A percentile compares a stretch with the other conserved stretches of the same genome.
Evolutionary conservation across 257 asterid genomes (phyloP).

Genomic region (Sherardia arvensis): DNA sequence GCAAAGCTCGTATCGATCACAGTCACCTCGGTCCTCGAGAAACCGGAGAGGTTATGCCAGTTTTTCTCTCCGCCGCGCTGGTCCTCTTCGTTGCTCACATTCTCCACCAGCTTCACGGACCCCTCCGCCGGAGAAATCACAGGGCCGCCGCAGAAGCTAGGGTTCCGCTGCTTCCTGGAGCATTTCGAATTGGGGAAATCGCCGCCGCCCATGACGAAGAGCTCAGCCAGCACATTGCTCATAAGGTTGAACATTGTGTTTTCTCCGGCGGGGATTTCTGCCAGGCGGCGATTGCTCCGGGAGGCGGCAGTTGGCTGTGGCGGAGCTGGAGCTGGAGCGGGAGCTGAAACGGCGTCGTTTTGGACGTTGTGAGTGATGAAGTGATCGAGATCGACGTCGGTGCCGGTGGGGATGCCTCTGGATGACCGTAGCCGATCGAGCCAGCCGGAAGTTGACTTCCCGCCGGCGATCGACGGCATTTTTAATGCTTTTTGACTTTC

Average conservation of each 20-base stretch:
- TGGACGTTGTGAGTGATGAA: constrained; percentile 33
- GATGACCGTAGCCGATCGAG: constrained; percentile 72
- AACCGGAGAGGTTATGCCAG: constrained; percentile 43
- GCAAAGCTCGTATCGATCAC: constrained; percentile 84
- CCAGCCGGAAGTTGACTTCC: constrained; percentile 62
- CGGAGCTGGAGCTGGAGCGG: constrained; percentile 13
- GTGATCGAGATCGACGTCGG: constrained; percentile 43
- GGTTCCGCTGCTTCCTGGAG: constrained; percentile 67
- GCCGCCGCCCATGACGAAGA: constrained; percentile 69
- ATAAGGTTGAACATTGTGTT: constrained; percentile 25
- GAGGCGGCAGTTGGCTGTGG: constrained; percentile 10
- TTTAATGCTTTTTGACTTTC: background rate
- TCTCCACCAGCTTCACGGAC: constrained; percentile 20
- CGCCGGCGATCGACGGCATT: constrained; percentile 23
- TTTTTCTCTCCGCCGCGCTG: constrained; percentile 28
- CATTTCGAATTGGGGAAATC: constrained; percentile 30
- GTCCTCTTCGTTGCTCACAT: constrained; percentile 10
- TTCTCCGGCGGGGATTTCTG: constrained; percentile 11
- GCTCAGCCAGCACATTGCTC: constrained; percentile 56
- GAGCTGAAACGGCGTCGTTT: background rate
- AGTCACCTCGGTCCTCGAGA: constrained; percentile 72
- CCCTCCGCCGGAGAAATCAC: constrained; percentile 16
- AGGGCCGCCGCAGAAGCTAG: constrained; percentile 40
- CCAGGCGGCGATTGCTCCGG: background rate
- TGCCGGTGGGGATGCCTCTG: constrained; percentile 51